Evolutionary conservation across 257 asterid genomes (phyloP).

Genomic region (Verbascum thapsus): DNA sequence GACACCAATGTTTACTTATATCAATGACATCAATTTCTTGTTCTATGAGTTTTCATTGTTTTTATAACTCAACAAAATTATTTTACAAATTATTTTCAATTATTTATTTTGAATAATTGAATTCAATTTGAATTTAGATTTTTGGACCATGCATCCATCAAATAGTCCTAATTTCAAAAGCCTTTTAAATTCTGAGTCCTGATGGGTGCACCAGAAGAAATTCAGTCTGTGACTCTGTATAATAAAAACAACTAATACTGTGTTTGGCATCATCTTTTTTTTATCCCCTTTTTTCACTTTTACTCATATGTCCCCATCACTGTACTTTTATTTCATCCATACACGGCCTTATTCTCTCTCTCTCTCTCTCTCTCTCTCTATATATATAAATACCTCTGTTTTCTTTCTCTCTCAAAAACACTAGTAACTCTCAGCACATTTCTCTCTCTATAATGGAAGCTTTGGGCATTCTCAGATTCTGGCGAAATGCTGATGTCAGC

Average conservation of each 20-base stretch:
- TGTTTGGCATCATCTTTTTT: constrained; percentile 43
- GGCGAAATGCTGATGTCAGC: constrained; percentile 46
- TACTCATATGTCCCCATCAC: constrained; percentile 27
- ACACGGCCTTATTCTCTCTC: constrained; percentile 35
- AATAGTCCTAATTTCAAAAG: constrained; percentile 34
- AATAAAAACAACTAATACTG: constrained; percentile 28
- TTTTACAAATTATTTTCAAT: constrained; percentile 21
- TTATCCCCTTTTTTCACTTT: constrained; percentile 30
- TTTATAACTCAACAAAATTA: background rate
- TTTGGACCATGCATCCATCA: constrained; percentile 24
- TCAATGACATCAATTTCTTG: background rate
- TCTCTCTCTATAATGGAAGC: constrained; percentile 56
- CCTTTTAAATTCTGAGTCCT: too few species aligned
- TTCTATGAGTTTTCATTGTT: background rate
- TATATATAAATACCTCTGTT: constrained; percentile 31
- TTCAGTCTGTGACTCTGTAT: constrained; percentile 23
- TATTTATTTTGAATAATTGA: constrained; percentile 1
- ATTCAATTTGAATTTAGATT: background rate
- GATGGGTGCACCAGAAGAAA: too few species aligned
- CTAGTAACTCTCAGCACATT: too few species aligned
- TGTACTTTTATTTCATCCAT: constrained; percentile 27
- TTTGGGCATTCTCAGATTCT: constrained; percentile 56
- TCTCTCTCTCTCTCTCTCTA: too few species aligned
- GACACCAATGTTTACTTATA: background rate
- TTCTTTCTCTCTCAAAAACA: background rate